Conservation (phyloP, 2,329 filamentous ascomycete genomes). For the Emergomyces pasteurianus region DNA sequence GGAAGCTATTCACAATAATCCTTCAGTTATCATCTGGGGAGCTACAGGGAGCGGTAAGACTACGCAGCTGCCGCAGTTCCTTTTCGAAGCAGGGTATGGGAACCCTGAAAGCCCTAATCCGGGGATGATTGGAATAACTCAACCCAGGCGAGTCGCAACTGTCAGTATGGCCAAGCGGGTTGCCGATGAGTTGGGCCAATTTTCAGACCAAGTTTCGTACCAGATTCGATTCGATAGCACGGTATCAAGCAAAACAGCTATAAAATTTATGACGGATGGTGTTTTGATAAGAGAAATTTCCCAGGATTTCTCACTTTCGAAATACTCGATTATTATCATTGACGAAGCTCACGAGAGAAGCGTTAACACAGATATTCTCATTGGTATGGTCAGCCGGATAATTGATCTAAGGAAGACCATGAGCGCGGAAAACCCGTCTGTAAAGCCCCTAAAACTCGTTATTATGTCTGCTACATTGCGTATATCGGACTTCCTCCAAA, state of each 20-base stretch:
- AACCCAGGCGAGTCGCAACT: slow-evolving; percentile 85
- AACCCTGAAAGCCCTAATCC: slow-evolving; percentile 64
- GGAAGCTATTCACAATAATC: slow-evolving; percentile 90
- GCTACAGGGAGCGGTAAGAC: slow-evolving; percentile 96
- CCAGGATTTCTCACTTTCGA: slow-evolving; percentile 73
- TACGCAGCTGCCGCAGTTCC: slow-evolving; percentile 90
- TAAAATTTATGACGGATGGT: slow-evolving; percentile 99
- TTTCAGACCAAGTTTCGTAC: slow-evolving; percentile 70
- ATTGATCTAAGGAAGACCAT: slow-evolving; percentile 71
- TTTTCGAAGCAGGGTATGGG: slow-evolving; percentile 89
- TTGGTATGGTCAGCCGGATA: slow-evolving; percentile 90
- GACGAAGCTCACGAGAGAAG: slow-evolving; percentile 96
- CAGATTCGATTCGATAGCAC: slow-evolving; percentile 93
- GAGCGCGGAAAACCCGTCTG: slow-evolving; percentile 54
- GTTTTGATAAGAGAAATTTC: slow-evolving; percentile 84
- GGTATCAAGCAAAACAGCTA: slow-evolving; percentile 63
- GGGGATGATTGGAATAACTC: slow-evolving; percentile 89
- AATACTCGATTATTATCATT: slow-evolving; percentile 88
- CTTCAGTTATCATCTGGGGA: slow-evolving; percentile 83
- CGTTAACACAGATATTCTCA: slow-evolving; percentile 95
- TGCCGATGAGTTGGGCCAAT: slow-evolving; percentile 66
- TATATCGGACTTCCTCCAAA: slow-evolving; percentile 81
- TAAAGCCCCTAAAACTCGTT: slow-evolving; percentile 76
- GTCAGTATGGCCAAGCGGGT: slow-evolving; percentile 96
- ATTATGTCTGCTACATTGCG: slow-evolving; percentile 97